Base-by-base conservation (phyloP, 306 rosid genomes). In the Bauhinia variegata region DNA sequence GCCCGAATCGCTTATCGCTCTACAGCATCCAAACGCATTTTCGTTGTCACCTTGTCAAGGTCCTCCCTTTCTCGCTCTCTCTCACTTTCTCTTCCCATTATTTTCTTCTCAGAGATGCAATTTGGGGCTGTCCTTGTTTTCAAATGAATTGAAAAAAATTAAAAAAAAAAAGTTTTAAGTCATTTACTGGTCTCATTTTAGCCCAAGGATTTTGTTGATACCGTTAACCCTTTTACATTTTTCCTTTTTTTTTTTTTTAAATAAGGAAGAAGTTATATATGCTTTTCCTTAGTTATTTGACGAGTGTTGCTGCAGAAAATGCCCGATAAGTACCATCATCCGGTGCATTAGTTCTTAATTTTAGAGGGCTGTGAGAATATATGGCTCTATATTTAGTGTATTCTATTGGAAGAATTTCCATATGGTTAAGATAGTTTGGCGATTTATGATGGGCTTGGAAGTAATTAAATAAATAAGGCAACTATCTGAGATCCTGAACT, bases 1-100 rank as follows among this genome's bases (percentile, higher is more conserved):
- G 79, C 96, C 96, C 2, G 49, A 33, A 14, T 92, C 95, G 7
- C 70, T 92, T 48, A 0, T 74, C 61, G 83, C 96, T 71, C 85
- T 78, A 57, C 96, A 85, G 64, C 76, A 60, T 78, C 91, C 96
- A 3, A 44, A 47, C 17, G 32, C 79, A 6, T 66, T 63, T 55
- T 69, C 86, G 51, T 66, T 60, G 36, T 87, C 93, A 0, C 86
- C 78, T 37, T 81, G 76, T 51, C 82, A 71, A 77, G 95, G 96
- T 88, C 12, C 1, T 67, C 30, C 37, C 3, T 18, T 17, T 23
- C 28, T 23, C 7, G 16, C n/a, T 70, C 49, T 31, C 65, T 5
- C 50, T 44, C 14, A 44, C 16, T 44, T 44, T 36, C 0, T 36
- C 5, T 36, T 36, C 41, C 28, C 28, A 23, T 23, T 23, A 23